These are phyloP conservation scores for Pseudocercospora crystallina DNA, from an alignment of 2,329 filamentous ascomycete species.

Conservation along the genomic window DNA sequence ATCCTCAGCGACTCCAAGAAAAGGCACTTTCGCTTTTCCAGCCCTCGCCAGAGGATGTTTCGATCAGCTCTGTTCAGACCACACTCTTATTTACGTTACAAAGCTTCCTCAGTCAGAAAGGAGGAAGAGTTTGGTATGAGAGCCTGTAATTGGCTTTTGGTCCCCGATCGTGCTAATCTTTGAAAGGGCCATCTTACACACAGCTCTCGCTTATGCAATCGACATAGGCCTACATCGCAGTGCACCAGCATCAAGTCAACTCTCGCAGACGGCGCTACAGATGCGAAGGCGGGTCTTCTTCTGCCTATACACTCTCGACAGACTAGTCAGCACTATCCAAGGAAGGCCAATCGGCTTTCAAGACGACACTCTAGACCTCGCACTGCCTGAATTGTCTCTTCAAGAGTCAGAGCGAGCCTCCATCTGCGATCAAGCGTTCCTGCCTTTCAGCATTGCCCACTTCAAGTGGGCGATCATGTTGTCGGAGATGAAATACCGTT, in stretches of 20 bases:
- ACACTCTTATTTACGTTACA: slow-evolving; percentile 3
- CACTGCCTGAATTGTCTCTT: neutral
- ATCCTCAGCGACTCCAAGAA: neutral
- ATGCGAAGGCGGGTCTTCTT: slow-evolving; percentile 5
- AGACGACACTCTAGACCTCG: slow-evolving; percentile 9
- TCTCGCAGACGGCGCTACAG: neutral
- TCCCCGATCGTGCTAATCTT: no score
- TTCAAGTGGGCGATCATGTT: slow-evolving; percentile 10
- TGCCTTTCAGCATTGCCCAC: slow-evolving; percentile 3
- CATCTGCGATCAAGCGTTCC: slow-evolving; percentile 1
- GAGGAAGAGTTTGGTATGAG: neutral
- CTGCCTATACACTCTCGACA: slow-evolving; percentile 6
- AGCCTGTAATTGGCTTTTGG: no score
- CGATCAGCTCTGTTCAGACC: slow-evolving; percentile 1
- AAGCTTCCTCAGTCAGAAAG: slow-evolving; percentile 2
- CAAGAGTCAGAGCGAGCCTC: neutral
- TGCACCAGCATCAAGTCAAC: neutral
- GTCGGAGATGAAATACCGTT: slow-evolving; percentile 6
- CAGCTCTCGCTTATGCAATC: slow-evolving; percentile 4
- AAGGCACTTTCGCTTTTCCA: slow-evolving; percentile 1
- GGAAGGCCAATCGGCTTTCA: slow-evolving; percentile 11
- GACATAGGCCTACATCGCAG: slow-evolving; percentile 6
- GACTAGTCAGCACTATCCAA: slow-evolving; percentile 7
- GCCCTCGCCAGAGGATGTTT: neutral
- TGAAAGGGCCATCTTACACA: slow-evolving; percentile 1